These are phyloP conservation scores for Penicillium sp. DNA, from an alignment of 2,329 filamentous ascomycete species.

Conservation along the genomic window DNA sequence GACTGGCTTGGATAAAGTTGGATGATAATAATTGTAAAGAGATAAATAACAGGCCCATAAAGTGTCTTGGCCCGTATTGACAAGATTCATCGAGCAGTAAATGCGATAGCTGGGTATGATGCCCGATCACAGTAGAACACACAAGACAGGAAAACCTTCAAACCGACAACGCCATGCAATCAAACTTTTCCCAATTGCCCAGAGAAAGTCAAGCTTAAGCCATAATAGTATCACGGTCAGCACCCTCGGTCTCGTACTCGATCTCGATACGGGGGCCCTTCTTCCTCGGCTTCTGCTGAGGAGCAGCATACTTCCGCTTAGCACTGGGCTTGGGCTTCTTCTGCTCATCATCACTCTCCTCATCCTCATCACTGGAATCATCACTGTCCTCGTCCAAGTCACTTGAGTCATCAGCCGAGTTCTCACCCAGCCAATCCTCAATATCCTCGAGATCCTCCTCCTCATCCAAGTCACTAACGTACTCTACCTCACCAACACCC, in stretches of 20 bases:
- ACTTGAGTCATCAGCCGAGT: slow-evolving; percentile 52
- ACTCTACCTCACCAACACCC: slow-evolving; percentile 78
- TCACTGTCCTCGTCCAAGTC: slow-evolving; percentile 55
- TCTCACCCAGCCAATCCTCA: slow-evolving; percentile 88
- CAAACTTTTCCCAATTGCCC: slow-evolving; percentile 21
- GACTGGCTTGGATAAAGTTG: not conserved
- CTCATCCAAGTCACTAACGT: slow-evolving; percentile 85
- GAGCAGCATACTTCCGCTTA: slow-evolving; percentile 59
- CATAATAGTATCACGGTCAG: slow-evolving; percentile 52
- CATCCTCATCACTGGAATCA: slow-evolving; percentile 44
- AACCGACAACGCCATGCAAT: slow-evolving; percentile 36
- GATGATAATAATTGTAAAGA: not conserved
- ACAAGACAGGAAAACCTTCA: slow-evolving; percentile 11
- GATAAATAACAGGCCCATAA: not conserved
- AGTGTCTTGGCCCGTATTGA: slow-evolving; percentile 16
- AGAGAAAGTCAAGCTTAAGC: slow-evolving; percentile 29
- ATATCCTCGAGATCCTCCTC: slow-evolving; percentile 85
- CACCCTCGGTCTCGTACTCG: slow-evolving; percentile 73
- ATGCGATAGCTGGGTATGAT: slow-evolving; percentile 40
- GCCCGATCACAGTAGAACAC: slow-evolving; percentile 27
- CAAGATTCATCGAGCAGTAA: slow-evolving; percentile 17
- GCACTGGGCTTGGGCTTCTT: slow-evolving; percentile 44
- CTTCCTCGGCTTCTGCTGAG: slow-evolving; percentile 58
- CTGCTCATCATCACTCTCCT: slow-evolving; percentile 46
- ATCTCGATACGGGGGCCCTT: slow-evolving; percentile 69